Evolutionary conservation across 371 early-diverging fungal species (phyloP).

Genomic region (Nosema muscidifuracis): DNA sequence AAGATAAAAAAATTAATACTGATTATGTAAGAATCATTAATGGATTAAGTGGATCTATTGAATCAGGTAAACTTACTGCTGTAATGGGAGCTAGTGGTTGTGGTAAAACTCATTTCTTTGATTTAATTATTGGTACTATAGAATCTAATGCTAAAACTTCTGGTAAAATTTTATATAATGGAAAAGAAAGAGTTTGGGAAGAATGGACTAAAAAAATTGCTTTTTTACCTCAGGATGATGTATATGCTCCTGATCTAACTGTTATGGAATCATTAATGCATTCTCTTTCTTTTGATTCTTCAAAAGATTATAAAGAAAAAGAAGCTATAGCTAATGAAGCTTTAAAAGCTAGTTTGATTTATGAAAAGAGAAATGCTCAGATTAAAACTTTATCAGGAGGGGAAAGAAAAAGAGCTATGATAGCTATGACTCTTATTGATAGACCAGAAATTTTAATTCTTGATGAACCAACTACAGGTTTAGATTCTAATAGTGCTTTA

Average conservation of each 20-base stretch:
- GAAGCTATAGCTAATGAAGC: slow-evolving; percentile 41
- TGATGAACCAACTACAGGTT: slow-evolving; percentile 56
- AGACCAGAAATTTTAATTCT: slow-evolving; percentile 42
- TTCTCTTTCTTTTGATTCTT: slow-evolving; percentile 22
- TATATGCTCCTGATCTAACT: not conserved
- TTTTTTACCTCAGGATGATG: slow-evolving; percentile 33
- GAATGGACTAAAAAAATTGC: slow-evolving; percentile 60
- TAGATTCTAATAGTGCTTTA: slow-evolving; percentile 51
- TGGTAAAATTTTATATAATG: slow-evolving; percentile 63
- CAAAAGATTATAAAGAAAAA: slow-evolving; percentile 62
- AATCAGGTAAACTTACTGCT: slow-evolving; percentile 63
- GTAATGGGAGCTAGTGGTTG: slow-evolving; percentile 72
- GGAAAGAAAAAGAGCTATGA: slow-evolving; percentile 54
- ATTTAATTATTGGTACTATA: slow-evolving; percentile 64
- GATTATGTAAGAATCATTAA: slow-evolving; percentile 24
- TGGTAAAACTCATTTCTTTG: slow-evolving; percentile 64
- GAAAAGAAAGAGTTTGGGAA: slow-evolving; percentile 20
- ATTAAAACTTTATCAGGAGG: slow-evolving; percentile 53
- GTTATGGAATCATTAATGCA: slow-evolving; percentile 2
- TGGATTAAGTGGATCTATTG: slow-evolving; percentile 5
- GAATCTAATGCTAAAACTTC: slow-evolving; percentile 65
- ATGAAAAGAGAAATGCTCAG: not conserved
- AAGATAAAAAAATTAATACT: slow-evolving; percentile 8
- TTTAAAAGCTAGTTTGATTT: not conserved
- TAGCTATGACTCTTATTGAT: slow-evolving; percentile 30